A percentile compares a stretch with the other conserved stretches of the same genome.
Evolutionary conservation across 345 rosid species (phyloP).

Genomic region (Eutrema japonicum): DNA sequence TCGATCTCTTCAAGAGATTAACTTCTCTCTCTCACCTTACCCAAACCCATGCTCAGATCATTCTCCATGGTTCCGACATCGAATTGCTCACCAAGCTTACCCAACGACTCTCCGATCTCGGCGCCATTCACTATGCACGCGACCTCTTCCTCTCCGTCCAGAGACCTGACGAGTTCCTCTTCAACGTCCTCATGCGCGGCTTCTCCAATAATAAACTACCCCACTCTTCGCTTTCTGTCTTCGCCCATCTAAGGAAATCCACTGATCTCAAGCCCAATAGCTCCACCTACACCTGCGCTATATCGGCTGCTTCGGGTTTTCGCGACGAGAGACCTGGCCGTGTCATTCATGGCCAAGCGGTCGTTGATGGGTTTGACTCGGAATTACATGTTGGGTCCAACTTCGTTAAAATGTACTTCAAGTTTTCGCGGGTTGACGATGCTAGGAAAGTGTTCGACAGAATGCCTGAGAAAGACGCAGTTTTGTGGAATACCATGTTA

Average conservation of each 20-base stretch:
- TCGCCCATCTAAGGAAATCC: conserved; percentile 50
- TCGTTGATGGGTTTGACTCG: conserved; percentile 59
- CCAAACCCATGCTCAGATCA: conserved; percentile 71
- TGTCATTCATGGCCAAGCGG: conserved; percentile 55
- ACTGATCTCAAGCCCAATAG: conserved; percentile 58
- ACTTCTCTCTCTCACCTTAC: conserved; percentile 57
- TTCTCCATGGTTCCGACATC: conserved; percentile 58
- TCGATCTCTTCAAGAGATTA: conserved; percentile 52
- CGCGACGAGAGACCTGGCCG: conserved; percentile 49
- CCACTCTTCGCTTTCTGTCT: conserved; percentile 55
- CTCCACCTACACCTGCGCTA: conserved; percentile 58
- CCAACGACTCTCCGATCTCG: conserved; percentile 65
- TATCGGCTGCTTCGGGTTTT: conserved; percentile 58
- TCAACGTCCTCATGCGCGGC: conserved; percentile 72
- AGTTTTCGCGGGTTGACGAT: conserved; percentile 44
- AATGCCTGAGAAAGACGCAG: conserved; percentile 65
- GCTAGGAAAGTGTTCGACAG: conserved; percentile 66
- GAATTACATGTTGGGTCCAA: conserved; percentile 68
- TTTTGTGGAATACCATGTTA: conserved; percentile 67
- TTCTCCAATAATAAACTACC: conserved; percentile 50
- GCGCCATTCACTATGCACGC: conserved; percentile 55
- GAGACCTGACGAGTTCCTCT: conserved; percentile 73
- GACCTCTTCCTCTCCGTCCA: conserved; percentile 58
- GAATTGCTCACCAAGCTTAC: conserved; percentile 68
- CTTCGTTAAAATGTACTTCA: conserved; percentile 59